Evolutionary conservation across 768 basidiomycete species (phyloP), one percentile per base, ranked within the genome.

Genomic region (Fistulinella prunicolor): DNA sequence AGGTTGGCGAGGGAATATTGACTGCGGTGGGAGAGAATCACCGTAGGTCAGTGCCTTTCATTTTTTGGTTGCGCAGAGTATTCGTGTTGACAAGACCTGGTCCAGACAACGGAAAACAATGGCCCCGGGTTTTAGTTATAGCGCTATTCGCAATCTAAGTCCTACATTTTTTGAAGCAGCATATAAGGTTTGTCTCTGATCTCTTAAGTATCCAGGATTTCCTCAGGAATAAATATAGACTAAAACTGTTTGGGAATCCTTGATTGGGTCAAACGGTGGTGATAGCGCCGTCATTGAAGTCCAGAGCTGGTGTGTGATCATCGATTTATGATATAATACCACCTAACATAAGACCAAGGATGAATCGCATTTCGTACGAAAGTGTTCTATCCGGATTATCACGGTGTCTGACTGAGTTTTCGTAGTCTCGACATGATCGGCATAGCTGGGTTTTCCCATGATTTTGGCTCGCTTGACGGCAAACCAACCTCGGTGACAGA

Each of bases 341-440:
- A 13, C 35, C 12, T 13, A 5, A 45, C 14, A 3, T 28, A 5
- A 5, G 5, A 9, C 4, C 14, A 21, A 70, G 71, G 71, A 77
- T 76, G 77, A 77, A 73, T 53, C 64, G 58, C 47, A 65, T 76
- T 19, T 69, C 76, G 75, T 73, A 57, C 39, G 68, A 59, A 2
- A 9, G 14, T 14, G 6, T 16, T 3, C 28, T 42, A 12, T 7
- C 14, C 20, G 17, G 9, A 21, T 32, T 16, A 5, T 29, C n/a
- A n/a, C 9, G 4, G 0, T 5, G 9, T 13, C 38, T 40, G 12
- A 40, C 5, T 9, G 12, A 16, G 20, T 13, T 38, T 16, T n/a
- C 13, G 1, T 41, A 74, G 73, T 2, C 62, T 77, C 4, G 76
- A 78, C 53, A 69, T 63, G 39, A 68, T 75, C 41, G 74, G 76